Evolutionary conservation across 176 grass and related monocot species (phyloP), one percentile per base, ranked within the genome.

Genomic region (Tillandsia leiboldiana): DNA sequence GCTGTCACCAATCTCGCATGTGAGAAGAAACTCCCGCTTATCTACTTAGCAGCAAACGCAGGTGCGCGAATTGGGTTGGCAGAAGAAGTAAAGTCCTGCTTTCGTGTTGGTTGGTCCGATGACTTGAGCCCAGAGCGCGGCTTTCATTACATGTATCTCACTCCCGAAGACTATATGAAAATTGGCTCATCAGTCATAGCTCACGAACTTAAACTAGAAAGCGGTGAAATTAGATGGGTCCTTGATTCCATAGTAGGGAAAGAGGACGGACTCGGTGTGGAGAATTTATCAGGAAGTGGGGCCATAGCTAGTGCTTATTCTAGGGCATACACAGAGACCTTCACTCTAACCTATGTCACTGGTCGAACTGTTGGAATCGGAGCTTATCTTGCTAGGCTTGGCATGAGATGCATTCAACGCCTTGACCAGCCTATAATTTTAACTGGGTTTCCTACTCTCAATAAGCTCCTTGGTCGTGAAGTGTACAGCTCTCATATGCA

Each of bases 401-500:
- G 94, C 66, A 99, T 99, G 94, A 72, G 94, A 66, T 99, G 94
- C 77, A 99, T 99, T 81, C 89, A 93, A 68, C 86, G 94, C 52
- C 89, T 99, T 83, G 89, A 99, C 70, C 94, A 99, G 72, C 87
- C 89, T 42, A 99, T 99, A 68, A 93, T 99, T 74, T 81, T 99
- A 64, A 99, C 89, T 67, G 94, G 89, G 6, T 99, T 86, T 79
- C 88, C 94, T 65, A 77, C 94, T 6, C 73, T 99, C 75, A 99
- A 99, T 73, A 99, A 99, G 75, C 94, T 99, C 51, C 87, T 99
- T 50, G 94, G 94, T 11, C 86, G 94, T 3, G 94, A 99, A 74
- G 94, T 99, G n/a, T 99, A 99, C 77, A 99, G 89, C 76, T 99
- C 94, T 17, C 94, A 99, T 65, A 93, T 99, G 94, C 94, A 99